These are phyloP conservation scores for Mycosphaerella sp. DNA, from an alignment of 2,329 filamentous ascomycete genomes.

Conservation along the genomic window DNA sequence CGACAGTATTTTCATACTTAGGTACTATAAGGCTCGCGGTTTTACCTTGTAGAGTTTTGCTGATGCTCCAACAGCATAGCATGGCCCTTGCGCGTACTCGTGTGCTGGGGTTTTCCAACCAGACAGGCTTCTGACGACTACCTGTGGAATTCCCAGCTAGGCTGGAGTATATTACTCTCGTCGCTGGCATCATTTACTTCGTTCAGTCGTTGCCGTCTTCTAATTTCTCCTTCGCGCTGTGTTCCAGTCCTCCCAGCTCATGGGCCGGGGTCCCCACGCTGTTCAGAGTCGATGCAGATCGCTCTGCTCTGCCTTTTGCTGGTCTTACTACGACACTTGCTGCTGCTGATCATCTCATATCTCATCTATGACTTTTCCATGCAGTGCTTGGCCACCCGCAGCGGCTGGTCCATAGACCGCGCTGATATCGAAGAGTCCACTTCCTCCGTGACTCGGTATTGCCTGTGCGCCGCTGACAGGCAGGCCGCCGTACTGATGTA, in stretches of 20 bases:
- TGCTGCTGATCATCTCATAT: neutral
- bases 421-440: constrained; percentile 7
- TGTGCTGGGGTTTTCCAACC: too few relatives aligned
- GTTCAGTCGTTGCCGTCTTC: too few relatives aligned
- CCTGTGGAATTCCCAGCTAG: too few relatives aligned
- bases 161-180: too few relatives aligned
- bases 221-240: too few relatives aligned
- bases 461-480: constrained; percentile 2
- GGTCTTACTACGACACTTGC: neutral
- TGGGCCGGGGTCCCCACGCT: neutral
- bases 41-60: too few relatives aligned
- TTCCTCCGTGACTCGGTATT: neutral
- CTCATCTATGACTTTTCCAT: neutral
- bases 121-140: too few relatives aligned
- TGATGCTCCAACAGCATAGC: too few relatives aligned
- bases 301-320: neutral
- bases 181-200: too few relatives aligned
- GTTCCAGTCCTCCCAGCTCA: neutral
- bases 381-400: constrained; percentile 1
- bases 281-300: neutral
- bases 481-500: constrained; percentile 2
- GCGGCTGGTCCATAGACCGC: neutral
- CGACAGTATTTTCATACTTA: too few relatives aligned
- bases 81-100: too few relatives aligned
- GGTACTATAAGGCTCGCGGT: too few relatives aligned